Conservation (phyloP, 306 rosid species). For the Prunus persica region Prunus_persica_NCBIv2 NC_034009.1:45282501-45283000, state of each 20-base stretch:
- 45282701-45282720: conserved; percentile 36
- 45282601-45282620: conserved; percentile 24
- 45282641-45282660: conserved; percentile 24
- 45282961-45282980: conserved; percentile 48
- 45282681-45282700: conserved; percentile 30
- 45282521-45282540: conserved; percentile 26
- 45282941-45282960: conserved; percentile 37
- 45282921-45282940: conserved; percentile 33
- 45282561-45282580: neutral
- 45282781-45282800: conserved; percentile 8
- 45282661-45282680: conserved; percentile 19
- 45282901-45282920: conserved; percentile 45
- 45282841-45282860: conserved; percentile 43
- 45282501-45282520: conserved; percentile 23
- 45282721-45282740: conserved; percentile 10
- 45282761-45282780: neutral
- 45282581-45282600: conserved; percentile 29
- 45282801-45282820: conserved; percentile 37
- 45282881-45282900: conserved; percentile 39
- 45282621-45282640: conserved; percentile 35
- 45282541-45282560: neutral
- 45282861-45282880: conserved; percentile 26
- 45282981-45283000: conserved; percentile 30
- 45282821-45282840: conserved; percentile 31
- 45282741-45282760: conserved; percentile 11